Percentiles rank a stretch among this genome's conserved stretches.
These are phyloP conservation scores for Chlorella vulgaris DNA, from an alignment of 139 green algal species.

Conservation along the genomic window DNA sequence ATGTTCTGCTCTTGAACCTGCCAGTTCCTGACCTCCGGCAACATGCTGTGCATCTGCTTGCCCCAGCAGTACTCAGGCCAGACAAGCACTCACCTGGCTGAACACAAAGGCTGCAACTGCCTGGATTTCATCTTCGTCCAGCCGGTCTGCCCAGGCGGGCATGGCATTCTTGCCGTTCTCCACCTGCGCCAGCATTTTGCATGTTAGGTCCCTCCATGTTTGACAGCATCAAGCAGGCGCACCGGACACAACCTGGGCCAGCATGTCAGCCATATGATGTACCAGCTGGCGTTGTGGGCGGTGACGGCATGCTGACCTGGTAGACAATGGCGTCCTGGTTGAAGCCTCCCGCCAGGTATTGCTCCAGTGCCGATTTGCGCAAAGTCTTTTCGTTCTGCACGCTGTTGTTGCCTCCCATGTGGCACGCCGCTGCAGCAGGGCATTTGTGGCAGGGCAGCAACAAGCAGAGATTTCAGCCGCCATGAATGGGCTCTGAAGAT, in stretches of 20 bases:
- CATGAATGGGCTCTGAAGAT: neutral
- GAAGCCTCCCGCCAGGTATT: conserved; percentile 71
- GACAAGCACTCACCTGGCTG: conserved; percentile 42
- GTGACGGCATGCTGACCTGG: too few species aligned
- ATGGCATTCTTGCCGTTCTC: conserved; percentile 54
- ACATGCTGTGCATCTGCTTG: too few species aligned
- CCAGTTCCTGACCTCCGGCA: too few species aligned
- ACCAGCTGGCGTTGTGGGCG: too few species aligned
- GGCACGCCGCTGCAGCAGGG: conserved; percentile 63
- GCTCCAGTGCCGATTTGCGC: conserved; percentile 60
- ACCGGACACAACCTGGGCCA: neutral
- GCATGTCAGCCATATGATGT: too few species aligned
- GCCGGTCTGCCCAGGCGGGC: conserved; percentile 69
- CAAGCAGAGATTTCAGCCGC: too few species aligned
- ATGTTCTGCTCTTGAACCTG: too few species aligned
- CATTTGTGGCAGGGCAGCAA: too few species aligned
- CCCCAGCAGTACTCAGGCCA: too few species aligned
- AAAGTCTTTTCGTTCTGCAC: conserved; percentile 68
- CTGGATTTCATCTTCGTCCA: conserved; percentile 77
- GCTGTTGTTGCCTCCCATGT: conserved; percentile 69
- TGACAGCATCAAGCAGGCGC: neutral
- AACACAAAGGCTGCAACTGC: conserved; percentile 72
- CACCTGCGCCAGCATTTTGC: too few species aligned
- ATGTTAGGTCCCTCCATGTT: too few species aligned
- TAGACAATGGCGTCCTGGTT: conserved; percentile 61